phyloP scores from a whole-genome alignment of 1,284 basidiomycete genomes.

The Leccinum glutinopallens region DNA sequence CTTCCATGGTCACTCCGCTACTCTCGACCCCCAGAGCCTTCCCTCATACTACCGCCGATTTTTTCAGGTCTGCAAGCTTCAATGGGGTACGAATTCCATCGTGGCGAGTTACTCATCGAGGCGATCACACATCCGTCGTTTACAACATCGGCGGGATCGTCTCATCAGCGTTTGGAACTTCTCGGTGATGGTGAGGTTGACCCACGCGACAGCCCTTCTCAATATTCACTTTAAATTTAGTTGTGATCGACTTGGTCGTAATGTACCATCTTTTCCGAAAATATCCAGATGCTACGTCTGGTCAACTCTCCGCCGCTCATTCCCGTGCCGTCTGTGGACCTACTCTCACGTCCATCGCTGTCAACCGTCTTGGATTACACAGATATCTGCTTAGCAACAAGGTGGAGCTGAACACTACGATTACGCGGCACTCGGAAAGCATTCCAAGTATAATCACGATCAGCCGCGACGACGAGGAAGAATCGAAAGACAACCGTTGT shows the following conservation, averaged over 20 bases:
- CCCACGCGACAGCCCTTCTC: not conserved
- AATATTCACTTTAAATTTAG: constrained; percentile 40
- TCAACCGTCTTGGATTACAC: constrained; percentile 68
- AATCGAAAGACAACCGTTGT: too few species aligned
- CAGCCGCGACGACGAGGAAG: too few species aligned
- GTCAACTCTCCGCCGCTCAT: constrained; percentile 71
- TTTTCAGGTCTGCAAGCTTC: constrained; percentile 60
- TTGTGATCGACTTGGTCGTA: constrained; percentile 76
- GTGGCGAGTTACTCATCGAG: constrained; percentile 64
- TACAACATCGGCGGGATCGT: constrained; percentile 51
- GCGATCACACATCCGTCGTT: constrained; percentile 84
- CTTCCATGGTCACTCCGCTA: constrained; percentile 64
- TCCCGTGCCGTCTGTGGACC: constrained; percentile 74
- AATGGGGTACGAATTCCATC: constrained; percentile 72
- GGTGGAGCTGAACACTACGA: too few species aligned
- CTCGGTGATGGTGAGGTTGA: constrained; percentile 74
- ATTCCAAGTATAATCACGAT: too few species aligned
- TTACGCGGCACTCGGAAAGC: too few species aligned
- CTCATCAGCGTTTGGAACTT: constrained; percentile 85
- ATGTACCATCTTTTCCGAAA: constrained; percentile 71
- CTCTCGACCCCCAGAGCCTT: constrained; percentile 33
- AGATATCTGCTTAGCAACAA: constrained; percentile 47
- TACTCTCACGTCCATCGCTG: constrained; percentile 68
- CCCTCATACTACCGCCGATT: constrained; percentile 46
- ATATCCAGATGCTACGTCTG: constrained; percentile 70